Conservation (phyloP, 495 filamentous ascomycete species). For the Neurospora sp. region DNA sequence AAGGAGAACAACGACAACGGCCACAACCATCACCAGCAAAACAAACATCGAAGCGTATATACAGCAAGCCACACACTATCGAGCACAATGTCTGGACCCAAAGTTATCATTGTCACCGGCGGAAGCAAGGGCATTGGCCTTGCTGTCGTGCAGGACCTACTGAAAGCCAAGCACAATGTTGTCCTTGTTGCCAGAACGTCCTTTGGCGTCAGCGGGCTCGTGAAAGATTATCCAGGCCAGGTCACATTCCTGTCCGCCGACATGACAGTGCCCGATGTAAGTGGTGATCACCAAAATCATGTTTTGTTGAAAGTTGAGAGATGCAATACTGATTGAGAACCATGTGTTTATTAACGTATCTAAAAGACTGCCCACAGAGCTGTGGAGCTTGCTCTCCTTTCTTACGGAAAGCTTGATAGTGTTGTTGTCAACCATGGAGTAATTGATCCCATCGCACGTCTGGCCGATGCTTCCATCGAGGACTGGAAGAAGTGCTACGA, state of each 20-base stretch:
- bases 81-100: conserved; percentile 17
- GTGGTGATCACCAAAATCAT: not conserved
- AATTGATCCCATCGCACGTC: conserved; percentile 63
- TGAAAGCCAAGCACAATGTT: conserved; percentile 58
- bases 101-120: conserved; percentile 62
- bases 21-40: not conserved
- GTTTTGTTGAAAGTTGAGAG: not conserved
- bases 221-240: conserved; percentile 51
- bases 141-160: conserved; percentile 63
- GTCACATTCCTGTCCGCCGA: conserved; percentile 71
- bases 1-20: not conserved
- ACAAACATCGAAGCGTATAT: not conserved
- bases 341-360: not conserved
- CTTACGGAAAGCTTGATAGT: conserved; percentile 67
- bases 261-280: conserved; percentile 50
- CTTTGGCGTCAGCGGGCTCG: conserved; percentile 55
- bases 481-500: conserved; percentile 73
- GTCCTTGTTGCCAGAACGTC: conserved; percentile 65
- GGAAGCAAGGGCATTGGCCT: conserved; percentile 71
- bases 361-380: conserved; percentile 46
- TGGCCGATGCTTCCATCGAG: conserved; percentile 51
- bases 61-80: not conserved
- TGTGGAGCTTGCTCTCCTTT: conserved; percentile 49
- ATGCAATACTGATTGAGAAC: not conserved
- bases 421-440: conserved; percentile 83